Conservation (phyloP, 2,329 filamentous ascomycete species). For the Pleurostoma richardsiae region DNA sequence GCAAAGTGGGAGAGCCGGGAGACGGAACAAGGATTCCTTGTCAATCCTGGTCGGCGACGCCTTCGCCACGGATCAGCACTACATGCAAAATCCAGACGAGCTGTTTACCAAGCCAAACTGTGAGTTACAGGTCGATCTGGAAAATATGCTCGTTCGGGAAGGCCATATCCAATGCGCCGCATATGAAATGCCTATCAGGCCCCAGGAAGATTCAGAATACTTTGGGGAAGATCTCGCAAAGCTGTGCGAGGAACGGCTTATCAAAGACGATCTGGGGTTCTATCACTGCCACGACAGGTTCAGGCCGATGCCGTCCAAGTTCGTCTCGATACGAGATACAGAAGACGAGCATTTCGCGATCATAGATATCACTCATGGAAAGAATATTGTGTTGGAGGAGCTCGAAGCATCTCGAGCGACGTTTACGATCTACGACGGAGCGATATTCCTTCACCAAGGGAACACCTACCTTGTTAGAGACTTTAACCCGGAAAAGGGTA, state of each 20-base stretch:
- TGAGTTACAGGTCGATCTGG: conserved; percentile 84
- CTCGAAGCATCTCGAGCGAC: conserved; percentile 93
- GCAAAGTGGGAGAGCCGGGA: conserved; percentile 87
- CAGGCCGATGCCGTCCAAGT: conserved; percentile 75
- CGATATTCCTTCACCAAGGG: conserved; percentile 96
- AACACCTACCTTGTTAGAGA: conserved; percentile 87
- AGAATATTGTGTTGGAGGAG: conserved; percentile 86
- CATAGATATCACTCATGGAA: conserved; percentile 77
- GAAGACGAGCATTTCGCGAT: conserved; percentile 91
- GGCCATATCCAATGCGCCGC: conserved; percentile 95
- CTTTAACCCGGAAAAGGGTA: conserved; percentile 71
- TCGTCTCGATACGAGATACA: conserved; percentile 83
- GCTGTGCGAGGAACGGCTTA: conserved; percentile 69
- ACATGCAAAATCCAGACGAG: conserved; percentile 94
- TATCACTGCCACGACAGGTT: conserved; percentile 90
- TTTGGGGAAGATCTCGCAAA: conserved; percentile 70
- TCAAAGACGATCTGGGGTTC: conserved; percentile 71
- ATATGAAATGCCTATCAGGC: conserved; percentile 87
- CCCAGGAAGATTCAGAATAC: conserved; percentile 68
- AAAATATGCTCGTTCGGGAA: conserved; percentile 85
- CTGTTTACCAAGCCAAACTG: conserved; percentile 89
- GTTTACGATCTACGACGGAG: conserved; percentile 94
- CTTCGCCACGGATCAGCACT: conserved; percentile 89
- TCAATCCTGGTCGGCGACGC: conserved; percentile 85
- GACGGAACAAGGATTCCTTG: conserved; percentile 88